phyloP scores from a whole-genome alignment of 345 rosid genomes.

The Ceriops decandra region DNA sequence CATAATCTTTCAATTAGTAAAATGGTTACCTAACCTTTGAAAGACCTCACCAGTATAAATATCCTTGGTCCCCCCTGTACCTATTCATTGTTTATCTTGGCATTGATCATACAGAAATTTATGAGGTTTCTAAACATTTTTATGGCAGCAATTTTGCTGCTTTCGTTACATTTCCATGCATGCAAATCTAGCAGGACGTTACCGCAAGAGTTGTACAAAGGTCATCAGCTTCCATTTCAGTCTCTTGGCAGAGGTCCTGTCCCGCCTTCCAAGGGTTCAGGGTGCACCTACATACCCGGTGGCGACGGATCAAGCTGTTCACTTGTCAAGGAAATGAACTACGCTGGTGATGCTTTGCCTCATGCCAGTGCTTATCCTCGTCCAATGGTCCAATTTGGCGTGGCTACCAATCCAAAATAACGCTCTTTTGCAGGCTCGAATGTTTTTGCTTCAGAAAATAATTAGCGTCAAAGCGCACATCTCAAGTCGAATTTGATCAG shows the following conservation, averaged over 20 bases:
- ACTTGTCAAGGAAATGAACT: no score
- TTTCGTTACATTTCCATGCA: conserved; percentile 21
- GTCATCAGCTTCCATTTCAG: conserved; percentile 22
- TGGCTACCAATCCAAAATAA: no score
- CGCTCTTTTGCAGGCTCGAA: no score
- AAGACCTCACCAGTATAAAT: conserved; percentile 5
- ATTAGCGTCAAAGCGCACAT: no score
- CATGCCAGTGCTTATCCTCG: no score
- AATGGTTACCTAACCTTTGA: neutral
- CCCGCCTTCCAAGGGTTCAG: no score
- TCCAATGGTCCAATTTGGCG: no score
- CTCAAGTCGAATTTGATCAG: no score
- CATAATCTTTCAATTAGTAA: conserved; percentile 23
- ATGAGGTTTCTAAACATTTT: conserved; percentile 25
- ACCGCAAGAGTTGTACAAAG: conserved; percentile 5
- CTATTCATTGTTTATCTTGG: neutral
- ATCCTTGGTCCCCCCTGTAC: neutral
- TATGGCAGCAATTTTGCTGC: conserved; percentile 20
- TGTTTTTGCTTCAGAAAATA: no score
- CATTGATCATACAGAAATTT: neutral
- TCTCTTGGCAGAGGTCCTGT: conserved; percentile 32
- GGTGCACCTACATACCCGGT: no score
- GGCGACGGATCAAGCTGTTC: no score
- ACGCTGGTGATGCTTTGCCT: no score
- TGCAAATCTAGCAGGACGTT: conserved; percentile 29